Evolutionary conservation across 345 rosid species (phyloP).

Genomic region (Dipteronia dyeriana): DNA sequence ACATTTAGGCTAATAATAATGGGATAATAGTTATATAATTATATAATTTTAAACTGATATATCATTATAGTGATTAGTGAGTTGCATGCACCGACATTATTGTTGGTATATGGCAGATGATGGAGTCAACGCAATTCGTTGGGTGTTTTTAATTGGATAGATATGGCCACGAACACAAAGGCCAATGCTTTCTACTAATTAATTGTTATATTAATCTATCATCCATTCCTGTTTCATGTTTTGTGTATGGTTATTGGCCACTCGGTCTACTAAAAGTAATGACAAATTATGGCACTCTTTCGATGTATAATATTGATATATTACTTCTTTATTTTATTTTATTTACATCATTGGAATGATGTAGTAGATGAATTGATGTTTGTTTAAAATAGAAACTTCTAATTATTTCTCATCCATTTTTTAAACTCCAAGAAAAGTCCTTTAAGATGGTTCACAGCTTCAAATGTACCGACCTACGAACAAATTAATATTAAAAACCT

Average conservation of each 20-base stretch:
- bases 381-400: not conserved
- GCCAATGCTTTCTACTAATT: not conserved
- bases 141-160: not conserved
- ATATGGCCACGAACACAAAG: not conserved
- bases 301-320: not conserved
- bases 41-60: not conserved
- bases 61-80: not conserved
- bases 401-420: too few relatives aligned
- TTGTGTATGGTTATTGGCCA: not conserved
- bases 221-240: not conserved
- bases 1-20: constrained; percentile 16
- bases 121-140: constrained; percentile 17
- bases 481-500: too few relatives aligned
- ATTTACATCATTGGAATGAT: not conserved
- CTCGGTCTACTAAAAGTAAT: not conserved
- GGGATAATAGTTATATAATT: not conserved
- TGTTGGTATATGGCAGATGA: constrained; percentile 3
- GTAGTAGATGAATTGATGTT: not conserved
- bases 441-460: too few relatives aligned
- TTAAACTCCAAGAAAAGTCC: too few relatives aligned
- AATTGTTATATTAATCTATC: not conserved
- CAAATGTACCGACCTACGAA: too few relatives aligned
- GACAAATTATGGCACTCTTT: not conserved
- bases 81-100: constrained; percentile 6
- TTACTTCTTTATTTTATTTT: too few relatives aligned